phyloP scores from a whole-genome alignment of 768 basidiomycete genomes.

The Trametes cinnabarina region DNA sequence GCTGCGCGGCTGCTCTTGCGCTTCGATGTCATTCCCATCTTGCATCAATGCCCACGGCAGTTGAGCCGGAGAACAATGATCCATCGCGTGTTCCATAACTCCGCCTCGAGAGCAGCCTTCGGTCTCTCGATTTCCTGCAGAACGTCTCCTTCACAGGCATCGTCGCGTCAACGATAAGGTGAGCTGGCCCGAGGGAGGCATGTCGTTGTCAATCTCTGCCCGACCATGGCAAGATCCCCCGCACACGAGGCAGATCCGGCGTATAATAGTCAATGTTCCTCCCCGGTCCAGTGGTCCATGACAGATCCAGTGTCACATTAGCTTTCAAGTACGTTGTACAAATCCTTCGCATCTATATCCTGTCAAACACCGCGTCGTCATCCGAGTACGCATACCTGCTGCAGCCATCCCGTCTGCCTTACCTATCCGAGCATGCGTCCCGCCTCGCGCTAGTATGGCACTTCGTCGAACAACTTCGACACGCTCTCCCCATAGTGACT shows the following conservation, averaged over 20 bases:
- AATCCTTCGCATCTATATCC: slow-evolving; percentile 17
- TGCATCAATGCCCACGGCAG: not conserved
- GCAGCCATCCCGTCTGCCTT: not conserved
- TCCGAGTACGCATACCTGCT: not conserved
- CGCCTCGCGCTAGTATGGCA: slow-evolving; percentile 62
- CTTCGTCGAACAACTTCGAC: slow-evolving; percentile 84
- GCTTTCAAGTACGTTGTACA: slow-evolving; percentile 13
- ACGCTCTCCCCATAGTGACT: slow-evolving; percentile 98
- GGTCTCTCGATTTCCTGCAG: not conserved
- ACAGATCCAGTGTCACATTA: slow-evolving; percentile 9
- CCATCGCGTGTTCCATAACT: slow-evolving; percentile 8
- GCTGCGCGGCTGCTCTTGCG: slow-evolving; percentile 12
- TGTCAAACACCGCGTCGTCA: not conserved
- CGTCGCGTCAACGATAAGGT: not conserved
- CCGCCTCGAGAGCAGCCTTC: slow-evolving; percentile 4
- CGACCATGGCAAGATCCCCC: not conserved
- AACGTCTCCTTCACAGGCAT: not conserved
- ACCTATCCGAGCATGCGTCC: not conserved
- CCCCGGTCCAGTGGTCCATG: not conserved
- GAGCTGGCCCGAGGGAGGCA: not conserved
- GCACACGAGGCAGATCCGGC: slow-evolving; percentile 6
- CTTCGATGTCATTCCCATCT: slow-evolving; percentile 3
- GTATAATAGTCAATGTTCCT: slow-evolving; percentile 7
- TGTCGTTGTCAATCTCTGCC: not conserved
- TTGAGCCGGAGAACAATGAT: slow-evolving; percentile 7